Evolutionary conservation across 768 basidiomycete species (phyloP), one percentile per base, ranked within the genome.

Genomic region (Trametes cinnabarina): DNA sequence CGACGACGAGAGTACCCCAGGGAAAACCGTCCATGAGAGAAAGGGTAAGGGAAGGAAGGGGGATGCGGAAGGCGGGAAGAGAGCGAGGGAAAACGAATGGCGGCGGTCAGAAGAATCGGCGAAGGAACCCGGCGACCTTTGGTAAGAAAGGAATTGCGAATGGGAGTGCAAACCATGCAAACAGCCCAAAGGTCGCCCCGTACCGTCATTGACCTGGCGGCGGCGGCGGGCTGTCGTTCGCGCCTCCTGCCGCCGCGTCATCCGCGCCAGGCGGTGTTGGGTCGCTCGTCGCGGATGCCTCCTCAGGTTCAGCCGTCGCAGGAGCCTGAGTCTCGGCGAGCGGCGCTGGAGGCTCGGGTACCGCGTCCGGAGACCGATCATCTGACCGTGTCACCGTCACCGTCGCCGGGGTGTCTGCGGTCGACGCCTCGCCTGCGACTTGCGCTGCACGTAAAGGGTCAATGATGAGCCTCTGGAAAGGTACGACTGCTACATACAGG

Each of bases 71-170:
- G n/a, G 23, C 14, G 3, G 23, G 44, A 5, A 15, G 15, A 23
- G 25, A 41, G 32, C 23, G n/a, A 48, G 22, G 44, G 32, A 26
- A n/a, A 20, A 48, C 19, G 20, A 20, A 39, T 12, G 17, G 19
- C 22, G 44, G 44, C 14, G 25, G 23, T 15, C 70, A 76, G 53
- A 78, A 73, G 61, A 69, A 75, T 68, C 73, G 74, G 68, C 73
- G 73, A 66, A 78, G 68, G 66, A 69, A 73, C 77, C 69, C 78
- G 78, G 77, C 77, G 73, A 79, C 77, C 74, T 71, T 79, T 70
- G 77, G 75, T 65, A 74, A 65, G 64, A 78, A 68, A 55, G 76
- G 77, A 63, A 76, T 66, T 62, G 75, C 66, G 52, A 76, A 58
- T 47, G 74, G 76, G 66, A 71, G 69, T 61, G 74, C 72, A 57